Conservation (phyloP, 108 stramenopile species). For the Pseudonitzschia pungens region DNA sequence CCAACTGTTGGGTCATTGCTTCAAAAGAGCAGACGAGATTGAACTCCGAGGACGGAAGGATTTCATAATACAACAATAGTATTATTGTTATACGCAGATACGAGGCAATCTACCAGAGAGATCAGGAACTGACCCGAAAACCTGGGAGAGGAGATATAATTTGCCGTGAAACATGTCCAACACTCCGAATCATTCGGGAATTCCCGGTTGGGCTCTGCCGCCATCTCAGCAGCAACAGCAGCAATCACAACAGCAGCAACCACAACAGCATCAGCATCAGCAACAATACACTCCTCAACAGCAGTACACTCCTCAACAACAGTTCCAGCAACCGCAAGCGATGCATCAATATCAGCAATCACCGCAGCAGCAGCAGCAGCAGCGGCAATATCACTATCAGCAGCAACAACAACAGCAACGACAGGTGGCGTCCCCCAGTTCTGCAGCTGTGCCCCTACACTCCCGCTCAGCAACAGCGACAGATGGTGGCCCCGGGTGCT, state of each 20-base stretch:
- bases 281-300: conserved; percentile 12
- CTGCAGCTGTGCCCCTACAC: neutral
- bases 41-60: no score
- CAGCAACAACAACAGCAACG: conserved; percentile 3
- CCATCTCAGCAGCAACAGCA: conserved; percentile 17
- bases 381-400: neutral
- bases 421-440: neutral
- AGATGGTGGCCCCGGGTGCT: no score
- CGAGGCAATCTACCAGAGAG: no score
- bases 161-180: conserved; percentile 4
- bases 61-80: no score
- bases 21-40: no score
- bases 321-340: conserved; percentile 1
- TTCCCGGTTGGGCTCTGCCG: conserved; percentile 16
- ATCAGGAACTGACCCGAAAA: no score
- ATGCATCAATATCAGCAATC: neutral
- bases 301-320: conserved; percentile 7
- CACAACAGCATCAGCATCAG: no score
- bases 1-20: no score
- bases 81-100: no score
- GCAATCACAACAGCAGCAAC: conserved; percentile 7
- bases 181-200: neutral
- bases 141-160: neutral
- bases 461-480: neutral
- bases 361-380: conserved; percentile 7